Evolutionary conservation across 305 asterid genomes (phyloP), one percentile per base, ranked within the genome.

Genomic region (Fraxinus sp.): DNA sequence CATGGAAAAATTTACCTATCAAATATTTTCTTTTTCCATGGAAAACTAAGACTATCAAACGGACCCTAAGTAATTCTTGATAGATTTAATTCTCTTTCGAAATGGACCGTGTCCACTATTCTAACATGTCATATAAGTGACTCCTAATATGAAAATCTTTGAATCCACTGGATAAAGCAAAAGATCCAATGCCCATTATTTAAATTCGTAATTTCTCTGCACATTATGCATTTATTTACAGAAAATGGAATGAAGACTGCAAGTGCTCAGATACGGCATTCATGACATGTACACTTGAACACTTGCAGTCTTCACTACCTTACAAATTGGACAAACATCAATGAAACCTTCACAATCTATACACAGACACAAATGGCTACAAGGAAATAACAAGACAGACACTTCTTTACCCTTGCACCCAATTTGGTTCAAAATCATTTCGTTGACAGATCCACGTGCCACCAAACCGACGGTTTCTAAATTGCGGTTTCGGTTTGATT

Each of bases 341-440:
- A 87, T 78, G 80, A 90, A 81, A 41, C 90, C 89, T 82, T 90
- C 95, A 24, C 97, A 92, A 77, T 89, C 91, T 75, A 78, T 80
- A 78, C 97, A 91, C 77, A 91, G 85, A 77, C 97, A 91, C 89
- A 92, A 83, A 81, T 92, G 97, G 78, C 97, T 82, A 83, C 97
- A 93, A 33, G 97, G 96, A 85, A 93, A 83, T 43, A 93, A 79
- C 87, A 93, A 86, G 26, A 87, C 86, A 0, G 88, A 85, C 1
- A 82, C 94, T 79, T 89, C 87, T 80, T 81, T 88, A 74, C 41
- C 57, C 46, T 84, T 85, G 86, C 96, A 93, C 2, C 87, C 86
- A 70, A 24, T 24, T 24, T 24, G 26, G 26, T 24, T 24, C 26
- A 24, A 24, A 24, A 24, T 24, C 26, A 24, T 24, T 24, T 24